These are phyloP conservation scores for Claviceps digitariae DNA, from an alignment of 2,329 filamentous ascomycete genomes.

Conservation along the genomic window DNA sequence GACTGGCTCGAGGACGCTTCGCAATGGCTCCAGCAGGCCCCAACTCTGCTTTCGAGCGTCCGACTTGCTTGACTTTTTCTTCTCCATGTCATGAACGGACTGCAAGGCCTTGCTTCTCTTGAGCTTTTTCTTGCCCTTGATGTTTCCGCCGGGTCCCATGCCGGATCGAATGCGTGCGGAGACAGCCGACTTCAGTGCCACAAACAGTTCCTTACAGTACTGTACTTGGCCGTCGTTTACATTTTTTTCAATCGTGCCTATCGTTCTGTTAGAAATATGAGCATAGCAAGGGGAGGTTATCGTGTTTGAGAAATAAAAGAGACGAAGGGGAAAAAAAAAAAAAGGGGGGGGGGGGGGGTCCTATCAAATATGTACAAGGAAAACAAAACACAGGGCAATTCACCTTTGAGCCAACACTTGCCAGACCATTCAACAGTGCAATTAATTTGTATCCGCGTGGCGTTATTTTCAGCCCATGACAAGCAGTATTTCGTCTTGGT, in stretches of 20 bases:
- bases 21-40: constrained; percentile 72
- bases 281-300: too few species aligned
- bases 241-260: constrained; percentile 91
- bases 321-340: background rate
- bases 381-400: constrained; percentile 11
- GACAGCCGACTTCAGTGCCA: constrained; percentile 59
- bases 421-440: constrained; percentile 92
- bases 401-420: constrained; percentile 97
- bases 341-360: too few species aligned
- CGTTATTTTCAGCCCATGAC: constrained; percentile 78
- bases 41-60: constrained; percentile 41
- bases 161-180: constrained; percentile 45
- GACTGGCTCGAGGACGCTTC: constrained; percentile 54
- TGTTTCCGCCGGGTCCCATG: constrained; percentile 30
- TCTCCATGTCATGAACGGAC: constrained; percentile 29
- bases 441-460: constrained; percentile 73
- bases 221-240: constrained; percentile 77
- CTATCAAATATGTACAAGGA: background rate
- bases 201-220: constrained; percentile 70
- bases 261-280: constrained; percentile 16
- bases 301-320: too few species aligned
- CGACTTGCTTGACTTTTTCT: constrained; percentile 27
- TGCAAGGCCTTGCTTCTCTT: constrained; percentile 36
- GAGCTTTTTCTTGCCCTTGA: constrained; percentile 50
- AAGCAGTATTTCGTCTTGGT: constrained; percentile 93